phyloP scores from a whole-genome alignment of 179 eudicot genomes.

The Patellifolia procumbens region DNA sequence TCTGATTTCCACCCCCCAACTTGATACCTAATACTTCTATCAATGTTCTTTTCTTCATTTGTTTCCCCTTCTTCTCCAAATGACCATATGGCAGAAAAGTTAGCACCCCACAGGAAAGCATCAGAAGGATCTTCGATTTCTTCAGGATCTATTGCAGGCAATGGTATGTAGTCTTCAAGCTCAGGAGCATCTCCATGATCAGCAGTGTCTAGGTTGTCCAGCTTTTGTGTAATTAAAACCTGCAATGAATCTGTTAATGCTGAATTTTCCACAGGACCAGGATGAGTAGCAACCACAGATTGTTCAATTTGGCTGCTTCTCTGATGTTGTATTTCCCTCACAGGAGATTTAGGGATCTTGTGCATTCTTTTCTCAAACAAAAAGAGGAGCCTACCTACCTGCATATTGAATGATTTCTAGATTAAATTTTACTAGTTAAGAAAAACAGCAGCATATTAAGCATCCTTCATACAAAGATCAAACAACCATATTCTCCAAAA shows the following conservation, averaged over 20 bases:
- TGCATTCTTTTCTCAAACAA: conserved; percentile 18
- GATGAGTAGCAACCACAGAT: conserved; percentile 9
- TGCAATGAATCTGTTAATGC: background rate
- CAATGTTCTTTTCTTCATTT: background rate
- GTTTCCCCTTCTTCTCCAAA: background rate
- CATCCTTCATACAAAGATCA: background rate
- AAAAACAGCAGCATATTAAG: background rate
- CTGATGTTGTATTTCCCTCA: background rate
- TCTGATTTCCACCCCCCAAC: conserved; percentile 4
- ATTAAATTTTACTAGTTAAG: too few relatives aligned
- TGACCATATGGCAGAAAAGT: background rate
- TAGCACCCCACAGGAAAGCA: background rate
- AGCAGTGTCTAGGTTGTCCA: background rate
- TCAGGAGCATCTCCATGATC: conserved; percentile 1
- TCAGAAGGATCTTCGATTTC: conserved; percentile 6
- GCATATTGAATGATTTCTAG: background rate
- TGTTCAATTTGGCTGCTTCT: background rate
- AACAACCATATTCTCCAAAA: background rate
- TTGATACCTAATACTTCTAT: background rate
- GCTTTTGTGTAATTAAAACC: background rate
- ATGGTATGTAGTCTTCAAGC: conserved; percentile 7
- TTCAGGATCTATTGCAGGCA: conserved; percentile 10
- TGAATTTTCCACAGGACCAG: background rate
- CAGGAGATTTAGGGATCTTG: background rate
- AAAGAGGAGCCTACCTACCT: conserved; percentile 24